Evolutionary conservation across 306 rosid genomes (phyloP).

Genomic region (Quillaja saponaria): DNA sequence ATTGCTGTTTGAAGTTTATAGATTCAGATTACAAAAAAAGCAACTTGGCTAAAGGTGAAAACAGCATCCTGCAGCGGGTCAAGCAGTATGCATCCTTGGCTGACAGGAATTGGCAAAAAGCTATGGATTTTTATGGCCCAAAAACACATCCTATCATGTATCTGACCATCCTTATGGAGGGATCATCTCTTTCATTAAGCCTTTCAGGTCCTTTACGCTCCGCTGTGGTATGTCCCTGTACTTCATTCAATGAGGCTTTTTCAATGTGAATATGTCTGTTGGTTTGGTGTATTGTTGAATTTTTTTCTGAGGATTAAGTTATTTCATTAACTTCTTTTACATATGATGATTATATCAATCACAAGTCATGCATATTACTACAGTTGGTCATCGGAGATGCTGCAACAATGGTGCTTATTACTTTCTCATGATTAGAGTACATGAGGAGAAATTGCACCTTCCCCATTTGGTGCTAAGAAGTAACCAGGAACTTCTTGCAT

Average conservation of each 20-base stretch:
- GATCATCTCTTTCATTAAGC: conserved; percentile 64
- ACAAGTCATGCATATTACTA: too few relatives aligned
- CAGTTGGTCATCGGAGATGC: too few relatives aligned
- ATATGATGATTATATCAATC: too few relatives aligned
- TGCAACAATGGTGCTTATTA: too few relatives aligned
- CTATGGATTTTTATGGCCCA: conserved; percentile 80
- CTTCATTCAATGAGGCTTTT: conserved; percentile 26
- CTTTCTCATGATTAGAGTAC: too few relatives aligned
- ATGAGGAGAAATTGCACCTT: too few relatives aligned
- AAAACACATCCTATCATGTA: conserved; percentile 75
- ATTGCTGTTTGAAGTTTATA: conserved; percentile 81
- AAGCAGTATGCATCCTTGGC: conserved; percentile 90
- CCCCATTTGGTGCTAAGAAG: too few relatives aligned
- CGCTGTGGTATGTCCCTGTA: conserved; percentile 55
- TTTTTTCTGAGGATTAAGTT: too few relatives aligned
- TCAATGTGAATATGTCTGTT: conserved; percentile 18
- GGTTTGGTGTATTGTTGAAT: background rate
- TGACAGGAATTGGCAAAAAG: conserved; percentile 90
- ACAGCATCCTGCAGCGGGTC: conserved; percentile 59
- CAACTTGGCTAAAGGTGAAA: conserved; percentile 54
- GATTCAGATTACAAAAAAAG: conserved; percentile 59
- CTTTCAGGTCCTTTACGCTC: conserved; percentile 67
- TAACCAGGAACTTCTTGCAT: too few relatives aligned
- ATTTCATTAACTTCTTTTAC: too few relatives aligned
- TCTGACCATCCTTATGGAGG: conserved; percentile 75